Conservation (phyloP, 2,329 filamentous ascomycete genomes). For the Magnaporthiopsis poae region DNA sequence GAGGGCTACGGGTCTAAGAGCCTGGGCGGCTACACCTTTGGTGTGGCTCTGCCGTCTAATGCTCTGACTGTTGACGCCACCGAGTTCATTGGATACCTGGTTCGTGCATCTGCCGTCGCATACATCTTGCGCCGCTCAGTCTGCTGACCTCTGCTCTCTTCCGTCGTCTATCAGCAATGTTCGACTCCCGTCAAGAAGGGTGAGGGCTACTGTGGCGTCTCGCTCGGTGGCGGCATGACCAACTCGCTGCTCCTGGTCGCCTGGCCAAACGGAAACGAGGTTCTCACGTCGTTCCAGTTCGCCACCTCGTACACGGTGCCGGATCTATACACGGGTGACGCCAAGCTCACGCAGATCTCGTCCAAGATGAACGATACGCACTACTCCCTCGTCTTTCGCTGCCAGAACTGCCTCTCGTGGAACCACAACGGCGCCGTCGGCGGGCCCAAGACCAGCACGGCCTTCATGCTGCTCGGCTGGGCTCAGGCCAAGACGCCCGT, state of each 20-base stretch:
- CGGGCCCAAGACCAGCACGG: slow-evolving; percentile 21
- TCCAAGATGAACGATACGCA: slow-evolving; percentile 43
- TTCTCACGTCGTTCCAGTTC: slow-evolving; percentile 44
- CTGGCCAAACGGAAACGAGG: slow-evolving; percentile 36
- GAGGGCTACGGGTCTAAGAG: slow-evolving; percentile 9
- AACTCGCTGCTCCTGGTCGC: slow-evolving; percentile 42
- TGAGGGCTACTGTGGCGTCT: slow-evolving; percentile 45
- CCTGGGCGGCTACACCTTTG: slow-evolving; percentile 32
- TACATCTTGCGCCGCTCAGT: neutral
- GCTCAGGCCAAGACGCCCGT: slow-evolving; percentile 33
- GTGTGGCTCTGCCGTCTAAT: slow-evolving; percentile 37
- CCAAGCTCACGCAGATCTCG: slow-evolving; percentile 45
- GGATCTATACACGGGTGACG: slow-evolving; percentile 46
- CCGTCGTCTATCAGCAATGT: slow-evolving; percentile 29
- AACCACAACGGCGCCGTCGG: slow-evolving; percentile 33
- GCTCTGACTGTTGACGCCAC: slow-evolving; percentile 31
- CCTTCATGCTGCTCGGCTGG: slow-evolving; percentile 35
- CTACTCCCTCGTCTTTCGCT: slow-evolving; percentile 50
- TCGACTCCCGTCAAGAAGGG: slow-evolving; percentile 31
- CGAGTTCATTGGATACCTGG: slow-evolving; percentile 46
- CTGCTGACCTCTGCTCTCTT: neutral
- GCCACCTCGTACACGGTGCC: slow-evolving; percentile 44
- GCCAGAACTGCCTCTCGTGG: slow-evolving; percentile 41
- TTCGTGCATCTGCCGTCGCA: slow-evolving; percentile 20
- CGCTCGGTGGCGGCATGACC: slow-evolving; percentile 42